These are phyloP conservation scores for Acanthamoeba lenticulata DNA, from an alignment of 208 protist genomes.

Conservation along the genomic window DNA sequence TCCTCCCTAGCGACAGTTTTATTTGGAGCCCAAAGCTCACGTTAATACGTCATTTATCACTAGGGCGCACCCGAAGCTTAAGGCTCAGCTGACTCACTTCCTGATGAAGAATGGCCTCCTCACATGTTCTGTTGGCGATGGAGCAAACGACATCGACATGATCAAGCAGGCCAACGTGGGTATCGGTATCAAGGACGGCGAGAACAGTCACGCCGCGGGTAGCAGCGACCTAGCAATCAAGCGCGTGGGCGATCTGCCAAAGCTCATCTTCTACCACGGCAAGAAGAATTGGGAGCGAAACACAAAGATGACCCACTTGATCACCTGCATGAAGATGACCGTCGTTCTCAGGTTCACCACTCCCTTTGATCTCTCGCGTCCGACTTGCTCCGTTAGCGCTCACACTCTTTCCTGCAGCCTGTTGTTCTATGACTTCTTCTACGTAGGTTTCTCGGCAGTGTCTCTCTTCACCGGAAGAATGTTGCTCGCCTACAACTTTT, in stretches of 20 bases:
- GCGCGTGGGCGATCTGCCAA: slow-evolving; percentile 47
- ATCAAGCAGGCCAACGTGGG: slow-evolving; percentile 68
- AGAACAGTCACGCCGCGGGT: slow-evolving; percentile 60
- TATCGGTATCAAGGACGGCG: slow-evolving; percentile 66
- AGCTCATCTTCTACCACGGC: slow-evolving; percentile 65
- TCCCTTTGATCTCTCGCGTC: no score
- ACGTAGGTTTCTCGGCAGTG: background rate
- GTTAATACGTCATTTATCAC: background rate
- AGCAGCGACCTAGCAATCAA: slow-evolving; percentile 69
- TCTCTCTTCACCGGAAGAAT: slow-evolving; percentile 62
- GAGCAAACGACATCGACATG: slow-evolving; percentile 70
- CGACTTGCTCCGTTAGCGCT: no score
- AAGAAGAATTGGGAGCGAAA: slow-evolving; percentile 68
- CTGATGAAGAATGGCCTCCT: slow-evolving; percentile 68
- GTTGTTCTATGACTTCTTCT: slow-evolving; percentile 66
- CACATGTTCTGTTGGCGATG: slow-evolving; percentile 64
- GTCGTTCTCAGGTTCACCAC: slow-evolving; percentile 39
- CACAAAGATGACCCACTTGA: slow-evolving; percentile 67
- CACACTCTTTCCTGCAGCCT: background rate
- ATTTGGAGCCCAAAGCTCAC: background rate
- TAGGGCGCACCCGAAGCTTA: slow-evolving; percentile 61
- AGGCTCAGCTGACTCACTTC: slow-evolving; percentile 62
- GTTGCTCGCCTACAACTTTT: slow-evolving; percentile 69
- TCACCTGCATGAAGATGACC: slow-evolving; percentile 70
- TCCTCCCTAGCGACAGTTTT: background rate